Percentiles rank a stretch among this genome's conserved stretches.
Evolutionary conservation across 2,329 filamentous ascomycete species (phyloP).

Genomic region (Aureobasidium melanogenum): DNA sequence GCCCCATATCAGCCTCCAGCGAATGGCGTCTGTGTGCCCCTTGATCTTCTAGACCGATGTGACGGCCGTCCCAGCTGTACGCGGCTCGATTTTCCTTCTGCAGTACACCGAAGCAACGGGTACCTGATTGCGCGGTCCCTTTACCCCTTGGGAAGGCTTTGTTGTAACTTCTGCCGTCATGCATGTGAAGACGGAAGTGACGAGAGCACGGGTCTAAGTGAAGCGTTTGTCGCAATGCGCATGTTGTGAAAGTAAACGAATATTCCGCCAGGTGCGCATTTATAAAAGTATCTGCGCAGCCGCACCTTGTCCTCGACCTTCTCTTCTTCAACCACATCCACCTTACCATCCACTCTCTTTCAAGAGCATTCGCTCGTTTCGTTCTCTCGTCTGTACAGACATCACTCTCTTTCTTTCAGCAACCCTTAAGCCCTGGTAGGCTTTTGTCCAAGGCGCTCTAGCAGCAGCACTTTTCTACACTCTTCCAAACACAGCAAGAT

Average conservation of each 20-base stretch:
- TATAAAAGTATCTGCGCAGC: slow-evolving; percentile 6
- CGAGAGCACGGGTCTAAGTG: background rate
- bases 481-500: slow-evolving; percentile 2
- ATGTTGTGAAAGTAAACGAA: background rate
- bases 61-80: slow-evolving; percentile 6
- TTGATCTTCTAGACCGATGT: slow-evolving; percentile 8
- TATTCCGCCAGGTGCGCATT: background rate
- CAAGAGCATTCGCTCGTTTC: slow-evolving; percentile 35
- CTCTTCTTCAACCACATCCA: slow-evolving; percentile 7
- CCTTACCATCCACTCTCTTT: slow-evolving; percentile 20
- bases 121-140: slow-evolving; percentile 9
- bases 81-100: background rate
- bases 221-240: slow-evolving; percentile 1
- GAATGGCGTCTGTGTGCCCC: slow-evolving; percentile 4
- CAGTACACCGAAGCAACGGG: background rate
- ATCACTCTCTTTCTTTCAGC: slow-evolving; percentile 25
- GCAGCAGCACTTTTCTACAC: slow-evolving; percentile 24
- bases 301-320: background rate
- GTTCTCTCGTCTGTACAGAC: slow-evolving; percentile 28
- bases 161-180: slow-evolving; percentile 3
- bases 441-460: slow-evolving; percentile 29
- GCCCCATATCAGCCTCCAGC: background rate
- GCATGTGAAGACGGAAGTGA: slow-evolving; percentile 8
- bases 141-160: background rate
- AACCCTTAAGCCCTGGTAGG: slow-evolving; percentile 34